Conservation (phyloP, 116 monocot species). For the Dioscorea cayenensis region DNA sequence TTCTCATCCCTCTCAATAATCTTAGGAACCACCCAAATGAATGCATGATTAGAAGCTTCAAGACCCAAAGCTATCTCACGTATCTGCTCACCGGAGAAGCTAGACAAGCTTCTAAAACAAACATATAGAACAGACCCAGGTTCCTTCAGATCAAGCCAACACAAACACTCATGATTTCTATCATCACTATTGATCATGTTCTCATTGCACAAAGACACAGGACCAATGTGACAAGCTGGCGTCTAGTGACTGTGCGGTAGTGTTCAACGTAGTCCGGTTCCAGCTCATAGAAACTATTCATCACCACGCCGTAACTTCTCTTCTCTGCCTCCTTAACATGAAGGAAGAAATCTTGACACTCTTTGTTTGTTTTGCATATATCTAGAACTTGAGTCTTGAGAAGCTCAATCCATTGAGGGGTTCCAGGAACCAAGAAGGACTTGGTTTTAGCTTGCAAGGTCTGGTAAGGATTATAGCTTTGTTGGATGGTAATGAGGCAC, state of each 20-base stretch:
- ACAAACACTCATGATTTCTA: not conserved
- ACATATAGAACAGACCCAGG: constrained; percentile 27
- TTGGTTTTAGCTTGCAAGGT: not conserved
- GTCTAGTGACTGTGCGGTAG: no score
- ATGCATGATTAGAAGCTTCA: constrained; percentile 5
- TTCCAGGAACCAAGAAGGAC: constrained; percentile 14
- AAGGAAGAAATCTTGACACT: no score
- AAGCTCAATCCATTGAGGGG: constrained; percentile 25
- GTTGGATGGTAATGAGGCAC: not conserved
- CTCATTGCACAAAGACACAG: no score
- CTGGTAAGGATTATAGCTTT: not conserved
- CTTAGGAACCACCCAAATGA: constrained; percentile 18
- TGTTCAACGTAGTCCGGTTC: no score
- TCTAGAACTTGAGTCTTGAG: not conserved
- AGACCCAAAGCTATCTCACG: constrained; percentile 25
- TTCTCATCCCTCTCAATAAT: not conserved
- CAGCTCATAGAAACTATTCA: no score
- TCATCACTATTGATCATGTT: not conserved
- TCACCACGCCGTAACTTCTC: no score
- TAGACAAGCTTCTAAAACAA: constrained; percentile 32
- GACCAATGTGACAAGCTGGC: no score
- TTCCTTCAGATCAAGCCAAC: constrained; percentile 29
- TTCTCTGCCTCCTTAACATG: no score
- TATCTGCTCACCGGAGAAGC: constrained; percentile 15
- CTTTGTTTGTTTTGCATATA: no score